These are phyloP conservation scores for Glycyrrhiza uralensis DNA, from an alignment of 306 rosid species.

Conservation along the genomic window DNA sequence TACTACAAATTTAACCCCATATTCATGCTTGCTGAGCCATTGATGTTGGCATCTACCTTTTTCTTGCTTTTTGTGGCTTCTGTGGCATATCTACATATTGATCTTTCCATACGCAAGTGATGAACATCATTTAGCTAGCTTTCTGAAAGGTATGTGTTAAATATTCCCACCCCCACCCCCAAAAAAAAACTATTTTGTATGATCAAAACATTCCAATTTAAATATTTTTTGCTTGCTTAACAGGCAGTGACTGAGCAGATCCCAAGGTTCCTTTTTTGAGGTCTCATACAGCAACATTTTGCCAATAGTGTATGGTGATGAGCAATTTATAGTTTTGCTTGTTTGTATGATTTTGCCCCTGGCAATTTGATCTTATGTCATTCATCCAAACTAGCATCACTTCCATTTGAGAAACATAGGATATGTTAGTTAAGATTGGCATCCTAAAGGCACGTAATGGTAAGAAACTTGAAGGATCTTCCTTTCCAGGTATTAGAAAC, in stretches of 20 bases:
- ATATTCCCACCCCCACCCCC: constrained; percentile 1
- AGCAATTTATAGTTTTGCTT: constrained; percentile 34
- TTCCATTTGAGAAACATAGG: constrained; percentile 24
- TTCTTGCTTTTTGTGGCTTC: constrained; percentile 73
- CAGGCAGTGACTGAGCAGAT: constrained; percentile 32
- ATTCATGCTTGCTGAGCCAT: constrained; percentile 95
- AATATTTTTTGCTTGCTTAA: constrained; percentile 18
- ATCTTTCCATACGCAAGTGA: constrained; percentile 79
- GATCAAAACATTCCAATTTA: constrained; percentile 7
- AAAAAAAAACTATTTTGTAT: background rate
- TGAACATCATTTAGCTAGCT: constrained; percentile 27
- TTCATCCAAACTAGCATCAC: background rate
- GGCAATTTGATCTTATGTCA: constrained; percentile 12
- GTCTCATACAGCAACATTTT: constrained; percentile 4
- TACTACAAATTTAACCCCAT: constrained; percentile 82
- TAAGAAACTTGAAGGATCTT: constrained; percentile 7
- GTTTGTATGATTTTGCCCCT: constrained; percentile 19
- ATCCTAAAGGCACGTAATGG: background rate
- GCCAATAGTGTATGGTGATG: constrained; percentile 17
- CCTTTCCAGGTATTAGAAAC: background rate
- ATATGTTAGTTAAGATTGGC: background rate
- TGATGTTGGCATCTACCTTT: constrained; percentile 74
- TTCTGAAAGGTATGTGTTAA: constrained; percentile 38
- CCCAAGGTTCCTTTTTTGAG: constrained; percentile 14
- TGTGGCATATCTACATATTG: constrained; percentile 73